phyloP scores from a whole-genome alignment of 257 asterid species.

The Apocynum venetum region DNA sequence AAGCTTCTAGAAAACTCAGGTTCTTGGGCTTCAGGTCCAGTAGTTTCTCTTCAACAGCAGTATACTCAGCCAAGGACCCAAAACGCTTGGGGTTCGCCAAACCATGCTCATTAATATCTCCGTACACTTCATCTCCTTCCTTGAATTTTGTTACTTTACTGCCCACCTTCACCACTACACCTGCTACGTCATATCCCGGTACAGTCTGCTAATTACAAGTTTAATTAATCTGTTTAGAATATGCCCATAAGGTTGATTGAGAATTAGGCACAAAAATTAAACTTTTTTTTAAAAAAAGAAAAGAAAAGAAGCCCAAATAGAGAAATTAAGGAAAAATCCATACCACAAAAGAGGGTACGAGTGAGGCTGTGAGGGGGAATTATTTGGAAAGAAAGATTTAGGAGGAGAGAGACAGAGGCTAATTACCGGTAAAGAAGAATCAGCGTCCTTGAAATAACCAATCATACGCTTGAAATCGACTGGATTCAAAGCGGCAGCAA shows the following conservation, averaged over 20 bases:
- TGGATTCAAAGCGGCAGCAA: conserved; percentile 83
- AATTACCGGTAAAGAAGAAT: conserved; percentile 74
- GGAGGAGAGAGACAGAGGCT: background rate
- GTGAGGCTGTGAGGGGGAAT: no score
- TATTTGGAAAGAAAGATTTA: no score
- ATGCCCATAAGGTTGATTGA: no score
- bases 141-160: conserved; percentile 62
- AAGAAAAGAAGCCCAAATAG: no score
- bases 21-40: conserved; percentile 69
- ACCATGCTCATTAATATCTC: conserved; percentile 65
- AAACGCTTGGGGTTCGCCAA: conserved; percentile 58
- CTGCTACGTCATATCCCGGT: conserved; percentile 92
- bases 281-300: no score
- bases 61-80: conserved; percentile 78
- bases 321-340: no score
- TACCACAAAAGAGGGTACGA: no score
- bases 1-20: conserved; percentile 66
- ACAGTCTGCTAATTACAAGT: conserved; percentile 40
- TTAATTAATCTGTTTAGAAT: no score
- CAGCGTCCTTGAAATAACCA: conserved; percentile 69
- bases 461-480: conserved; percentile 60
- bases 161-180: conserved; percentile 77
- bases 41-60: conserved; percentile 82
- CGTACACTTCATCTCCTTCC: conserved; percentile 89
- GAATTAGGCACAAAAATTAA: no score